Base-by-base conservation (phyloP, 768 basidiomycete genomes). In the Naganishia onofrii region DNA sequence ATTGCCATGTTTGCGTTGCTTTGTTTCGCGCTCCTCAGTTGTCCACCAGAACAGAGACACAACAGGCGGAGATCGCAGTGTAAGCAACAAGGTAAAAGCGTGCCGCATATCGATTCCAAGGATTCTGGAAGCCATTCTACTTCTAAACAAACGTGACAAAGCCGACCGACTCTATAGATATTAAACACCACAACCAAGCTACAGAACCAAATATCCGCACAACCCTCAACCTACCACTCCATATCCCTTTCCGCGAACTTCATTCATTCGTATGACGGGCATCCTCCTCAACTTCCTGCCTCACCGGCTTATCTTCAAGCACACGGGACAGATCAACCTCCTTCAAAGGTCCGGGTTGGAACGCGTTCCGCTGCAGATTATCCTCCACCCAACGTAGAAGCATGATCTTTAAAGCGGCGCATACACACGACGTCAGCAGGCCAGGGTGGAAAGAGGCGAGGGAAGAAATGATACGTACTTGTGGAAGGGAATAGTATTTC, bases 401-500 rank as follows among this genome's bases (percentile, higher is more conserved):
- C 52, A 66, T 65, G 12, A 68, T 58, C 71, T 72, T n/a, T n/a
- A n/a, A n/a, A n/a, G n/a, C n/a, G n/a, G n/a, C n/a, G n/a, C n/a
- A n/a, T n/a, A n/a, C n/a, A n/a, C n/a, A n/a, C n/a, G n/a, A n/a
- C n/a, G n/a, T n/a, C n/a, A n/a, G n/a, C n/a, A n/a, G n/a, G n/a
- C n/a, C n/a, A n/a, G n/a, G n/a, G n/a, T 2, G 21, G 6, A 10
- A 12, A n/a, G 42, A n/a, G 10, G 31, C n/a, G 31, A 60, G 8
- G 29, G 44, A 31, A 51, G 10, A 23, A 7, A 5, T 5, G 19
- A 58, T 2, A 23, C 34, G 34, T 76, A 78, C 80, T 63, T 81
- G 77, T 56, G 76, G 75, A 6, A 77, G 10, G 5, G 74, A 68
- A 46, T 79, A 81, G 64, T 78, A 79, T 54, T 73, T 74, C 80